Conservation (phyloP, 208 protist species). For the Plasmodiophora brassicae region DNA sequence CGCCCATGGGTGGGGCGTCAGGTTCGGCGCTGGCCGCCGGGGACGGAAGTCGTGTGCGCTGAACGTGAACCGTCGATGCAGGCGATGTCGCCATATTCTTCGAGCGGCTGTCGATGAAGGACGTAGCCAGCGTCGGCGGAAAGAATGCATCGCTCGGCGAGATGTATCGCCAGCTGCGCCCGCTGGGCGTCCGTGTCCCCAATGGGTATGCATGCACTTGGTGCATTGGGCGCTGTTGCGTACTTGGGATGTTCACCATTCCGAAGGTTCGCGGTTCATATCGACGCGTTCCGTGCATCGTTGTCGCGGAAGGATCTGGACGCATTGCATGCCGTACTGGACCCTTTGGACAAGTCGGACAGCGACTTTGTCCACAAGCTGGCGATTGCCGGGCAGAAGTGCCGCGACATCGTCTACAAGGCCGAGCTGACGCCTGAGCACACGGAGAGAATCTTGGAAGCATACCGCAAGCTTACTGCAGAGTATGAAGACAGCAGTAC, state of each 20-base stretch:
- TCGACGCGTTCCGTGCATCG: neutral
- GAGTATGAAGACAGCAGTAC: neutral
- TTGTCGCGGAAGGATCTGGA: neutral
- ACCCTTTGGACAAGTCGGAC: neutral
- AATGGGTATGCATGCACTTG: slow-evolving; percentile 5
- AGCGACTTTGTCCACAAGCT: neutral
- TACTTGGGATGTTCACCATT: neutral
- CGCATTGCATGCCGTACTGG: neutral
- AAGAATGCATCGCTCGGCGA: slow-evolving; percentile 12
- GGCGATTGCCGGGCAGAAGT: neutral
- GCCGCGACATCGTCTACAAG: neutral
- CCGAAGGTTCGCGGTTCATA: neutral
- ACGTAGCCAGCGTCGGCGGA: neutral
- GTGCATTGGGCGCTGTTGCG: neutral
- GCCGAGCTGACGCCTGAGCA: neutral
- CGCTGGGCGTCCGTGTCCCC: neutral
- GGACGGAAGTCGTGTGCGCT: too few species aligned
- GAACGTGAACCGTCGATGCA: too few species aligned
- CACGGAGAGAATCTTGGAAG: neutral
- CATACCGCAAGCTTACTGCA: neutral
- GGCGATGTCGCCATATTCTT: neutral
- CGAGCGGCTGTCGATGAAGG: neutral
- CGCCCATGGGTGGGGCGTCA: too few species aligned
- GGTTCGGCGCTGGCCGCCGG: too few species aligned
- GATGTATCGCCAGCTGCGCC: neutral